Percentiles rank a stretch among this genome's conserved stretches.
phyloP scores from a whole-genome alignment of 768 basidiomycete genomes.

The Auriculariales sp. region DNA sequence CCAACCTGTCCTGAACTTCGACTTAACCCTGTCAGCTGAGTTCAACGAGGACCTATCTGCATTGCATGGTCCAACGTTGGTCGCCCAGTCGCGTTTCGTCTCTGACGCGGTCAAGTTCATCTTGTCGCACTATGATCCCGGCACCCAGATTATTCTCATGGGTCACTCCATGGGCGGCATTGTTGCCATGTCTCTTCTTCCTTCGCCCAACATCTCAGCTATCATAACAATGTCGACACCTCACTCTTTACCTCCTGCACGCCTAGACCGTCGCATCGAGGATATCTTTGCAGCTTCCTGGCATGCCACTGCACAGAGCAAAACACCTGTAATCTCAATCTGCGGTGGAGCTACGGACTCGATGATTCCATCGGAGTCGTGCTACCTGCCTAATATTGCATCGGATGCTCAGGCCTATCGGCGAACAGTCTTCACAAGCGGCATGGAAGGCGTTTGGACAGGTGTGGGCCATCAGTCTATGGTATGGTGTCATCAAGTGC shows the following conservation, averaged over 20 bases:
- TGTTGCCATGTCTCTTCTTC: conserved; percentile 69
- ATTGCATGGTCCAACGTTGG: conserved; percentile 79
- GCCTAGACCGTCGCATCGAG: conserved; percentile 72
- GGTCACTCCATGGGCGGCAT: conserved; percentile 98
- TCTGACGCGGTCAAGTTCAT: conserved; percentile 60
- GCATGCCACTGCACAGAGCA: conserved; percentile 22
- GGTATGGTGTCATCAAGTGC: conserved; percentile 98
- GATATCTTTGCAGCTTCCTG: conserved; percentile 44
- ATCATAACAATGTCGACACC: conserved; percentile 97
- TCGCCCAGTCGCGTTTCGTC: conserved; percentile 67
- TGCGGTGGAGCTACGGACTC: conserved; percentile 87
- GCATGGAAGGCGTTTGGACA: conserved; percentile 84
- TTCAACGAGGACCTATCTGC: conserved; percentile 97
- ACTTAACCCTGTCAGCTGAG: conserved; percentile 43
- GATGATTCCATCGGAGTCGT: conserved; percentile 85
- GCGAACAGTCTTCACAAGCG: conserved; percentile 68
- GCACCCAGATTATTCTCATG: conserved; percentile 57
- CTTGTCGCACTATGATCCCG: conserved; percentile 53
- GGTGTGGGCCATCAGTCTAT: conserved; percentile 92
- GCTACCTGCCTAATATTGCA: conserved; percentile 34
- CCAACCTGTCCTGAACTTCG: not conserved
- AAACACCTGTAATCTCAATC: conserved; percentile 64
- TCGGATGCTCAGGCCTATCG: conserved; percentile 22
- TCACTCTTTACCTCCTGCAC: conserved; percentile 72
- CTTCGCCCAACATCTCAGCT: conserved; percentile 48